Base-by-base conservation (phyloP, 768 basidiomycete genomes). In the Amylocystis lapponica region DNA sequence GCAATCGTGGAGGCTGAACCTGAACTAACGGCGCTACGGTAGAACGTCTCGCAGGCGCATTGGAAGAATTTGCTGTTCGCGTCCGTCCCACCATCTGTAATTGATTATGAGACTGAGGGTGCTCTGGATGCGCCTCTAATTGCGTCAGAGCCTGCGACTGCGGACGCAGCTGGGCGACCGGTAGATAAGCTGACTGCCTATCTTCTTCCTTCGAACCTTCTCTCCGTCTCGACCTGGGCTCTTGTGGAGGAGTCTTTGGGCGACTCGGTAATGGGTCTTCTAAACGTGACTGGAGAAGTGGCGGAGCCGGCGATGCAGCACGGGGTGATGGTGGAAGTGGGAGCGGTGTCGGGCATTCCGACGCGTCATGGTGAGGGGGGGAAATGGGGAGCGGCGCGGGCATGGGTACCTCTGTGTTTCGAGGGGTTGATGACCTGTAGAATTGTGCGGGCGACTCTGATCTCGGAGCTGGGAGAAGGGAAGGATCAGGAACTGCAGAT, bases 301-400 rank as follows among this genome's bases (percentile, higher is more conserved):
- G 38, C 3, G 36, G 26, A 10, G 51, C 43, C 7, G 51, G 53
- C 9, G 49, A 47, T 26, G 41, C 41, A n/a, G 45, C 49, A 17
- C 56, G 50, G 7, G 45, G 43, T 9, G 52, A 50, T 10, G 46
- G 49, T 5, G 48, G 41, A 29, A 52, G 50, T 20, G 55, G 50
- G 25, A 51, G 36, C 0, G 53, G 53, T 3, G 49, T 54, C 12
- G 49, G 50, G 19, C 45, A 39, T 11, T 51, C 53, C 16, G 43
- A 37, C n/a, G 47, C 43, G 17, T 43, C 39, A 12, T 38, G 45
- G 10, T 32, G 31, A 13, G 53, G 53, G 9, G 53, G 53, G 14
- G 53, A 54, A 1, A 51, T 30, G 12, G 53, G 53, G 6, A 54
- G 50, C 27, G 53, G 53, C n/a, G 44, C 49, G 7, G 53, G 53